A percentile compares a stretch with the other conserved stretches of the same genome.
phyloP scores from a whole-genome alignment of 2,329 filamentous ascomycete species.

The Penicillium sclerotigenum region DNA sequence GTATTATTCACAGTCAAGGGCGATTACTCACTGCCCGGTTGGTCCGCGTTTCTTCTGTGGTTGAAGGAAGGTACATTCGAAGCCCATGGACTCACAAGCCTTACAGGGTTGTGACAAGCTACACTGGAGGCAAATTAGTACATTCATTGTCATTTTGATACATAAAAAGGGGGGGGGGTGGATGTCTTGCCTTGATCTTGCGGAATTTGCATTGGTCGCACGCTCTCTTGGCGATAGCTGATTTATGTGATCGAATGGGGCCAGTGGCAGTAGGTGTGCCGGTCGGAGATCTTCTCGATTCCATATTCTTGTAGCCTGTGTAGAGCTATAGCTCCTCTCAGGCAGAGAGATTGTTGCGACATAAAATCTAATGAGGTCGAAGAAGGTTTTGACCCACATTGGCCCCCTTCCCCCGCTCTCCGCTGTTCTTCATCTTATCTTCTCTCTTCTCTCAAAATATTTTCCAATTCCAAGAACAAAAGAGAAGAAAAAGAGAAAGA shows the following conservation, averaged over 20 bases:
- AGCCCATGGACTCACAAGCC: slow-evolving; percentile 38
- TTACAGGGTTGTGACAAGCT: slow-evolving; percentile 41
- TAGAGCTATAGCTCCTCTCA: neutral
- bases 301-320: slow-evolving; percentile 15
- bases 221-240: slow-evolving; percentile 33
- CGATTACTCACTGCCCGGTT: slow-evolving; percentile 34
- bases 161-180: neutral
- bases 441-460: neutral
- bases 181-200: slow-evolving; percentile 35
- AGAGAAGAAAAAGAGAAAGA: too few species aligned
- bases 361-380: slow-evolving; percentile 3
- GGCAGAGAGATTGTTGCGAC: neutral
- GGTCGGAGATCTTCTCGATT: slow-evolving; percentile 21
- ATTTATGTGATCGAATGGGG: slow-evolving; percentile 27
- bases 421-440: neutral
- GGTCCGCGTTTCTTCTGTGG: slow-evolving; percentile 44
- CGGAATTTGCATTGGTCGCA: slow-evolving; percentile 45
- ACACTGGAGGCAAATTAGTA: slow-evolving; percentile 28
- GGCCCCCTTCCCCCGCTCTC: neutral
- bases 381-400: slow-evolving; percentile 7
- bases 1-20: slow-evolving; percentile 2
- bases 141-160: neutral
- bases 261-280: slow-evolving; percentile 11
- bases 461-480: too few species aligned
- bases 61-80: slow-evolving; percentile 43